These are phyloP conservation scores for Paragyromitra xinjiangensis DNA, from an alignment of 495 filamentous ascomycete genomes.

Conservation along the genomic window DNA sequence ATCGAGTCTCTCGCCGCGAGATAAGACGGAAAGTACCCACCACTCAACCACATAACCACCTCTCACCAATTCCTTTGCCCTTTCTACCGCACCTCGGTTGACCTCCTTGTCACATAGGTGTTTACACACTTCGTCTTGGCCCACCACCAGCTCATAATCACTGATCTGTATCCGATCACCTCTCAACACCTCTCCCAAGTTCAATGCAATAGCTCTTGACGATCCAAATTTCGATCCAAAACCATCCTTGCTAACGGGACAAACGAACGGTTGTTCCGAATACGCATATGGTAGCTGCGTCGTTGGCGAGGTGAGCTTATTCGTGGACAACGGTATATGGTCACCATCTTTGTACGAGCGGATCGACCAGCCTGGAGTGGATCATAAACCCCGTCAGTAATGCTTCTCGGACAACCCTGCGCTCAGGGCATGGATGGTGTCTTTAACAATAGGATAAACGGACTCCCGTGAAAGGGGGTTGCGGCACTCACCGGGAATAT, in stretches of 20 bases:
- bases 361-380: slow-evolving; percentile 64
- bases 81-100: slow-evolving; percentile 71
- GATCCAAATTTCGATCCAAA: slow-evolving; percentile 72
- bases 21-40: slow-evolving; percentile 56
- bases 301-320: slow-evolving; percentile 93
- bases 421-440: background rate
- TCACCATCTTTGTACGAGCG: slow-evolving; percentile 83
- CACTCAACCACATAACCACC: slow-evolving; percentile 92
- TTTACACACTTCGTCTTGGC: slow-evolving; percentile 77
- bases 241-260: slow-evolving; percentile 75
- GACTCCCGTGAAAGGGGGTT: slow-evolving; percentile 11
- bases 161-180: slow-evolving; percentile 90
- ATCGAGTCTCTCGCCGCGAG: background rate
- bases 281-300: slow-evolving; percentile 94
- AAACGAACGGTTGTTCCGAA: slow-evolving; percentile 91
- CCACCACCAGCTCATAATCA: slow-evolving; percentile 86
- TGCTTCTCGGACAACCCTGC: background rate
- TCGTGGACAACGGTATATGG: slow-evolving; percentile 85
- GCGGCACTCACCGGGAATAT: slow-evolving; percentile 47
- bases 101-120: slow-evolving; percentile 77
- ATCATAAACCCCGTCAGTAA: slow-evolving; percentile 24
- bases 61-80: slow-evolving; percentile 76
- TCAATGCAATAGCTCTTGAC: slow-evolving; percentile 82
- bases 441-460: background rate
- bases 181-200: slow-evolving; percentile 90